Conservation (phyloP, 208 protist species). For the Trypanosoma cruzi region DNA sequence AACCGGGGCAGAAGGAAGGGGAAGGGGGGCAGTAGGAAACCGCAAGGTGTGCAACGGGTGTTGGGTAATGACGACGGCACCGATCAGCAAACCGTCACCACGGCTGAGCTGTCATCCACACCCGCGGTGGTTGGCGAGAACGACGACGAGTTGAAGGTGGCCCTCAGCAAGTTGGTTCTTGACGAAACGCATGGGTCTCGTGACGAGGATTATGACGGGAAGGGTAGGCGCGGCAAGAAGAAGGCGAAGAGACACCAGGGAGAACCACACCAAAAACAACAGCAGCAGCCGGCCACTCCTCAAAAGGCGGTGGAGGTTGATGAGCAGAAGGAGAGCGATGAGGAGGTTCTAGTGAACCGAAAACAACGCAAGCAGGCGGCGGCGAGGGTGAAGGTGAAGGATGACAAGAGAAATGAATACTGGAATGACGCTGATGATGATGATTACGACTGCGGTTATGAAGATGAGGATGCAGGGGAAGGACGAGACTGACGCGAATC, state of each 20-base stretch:
- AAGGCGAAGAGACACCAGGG: conserved; percentile 24
- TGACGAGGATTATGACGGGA: conserved; percentile 25
- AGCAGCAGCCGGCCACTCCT: conserved; percentile 21
- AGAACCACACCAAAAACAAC: conserved; percentile 34
- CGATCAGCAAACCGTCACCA: neutral
- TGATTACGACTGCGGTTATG: conserved; percentile 46
- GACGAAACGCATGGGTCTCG: conserved; percentile 9
- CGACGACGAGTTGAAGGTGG: conserved; percentile 23
- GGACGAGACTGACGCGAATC: neutral
- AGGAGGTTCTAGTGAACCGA: conserved; percentile 75
- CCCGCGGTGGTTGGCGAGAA: conserved; percentile 26
- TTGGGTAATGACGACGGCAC: neutral
- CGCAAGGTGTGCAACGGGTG: neutral
- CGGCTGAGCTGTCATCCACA: neutral
- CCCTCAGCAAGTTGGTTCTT: conserved; percentile 22
- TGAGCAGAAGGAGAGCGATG: conserved; percentile 56
- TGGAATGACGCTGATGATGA: conserved; percentile 27
- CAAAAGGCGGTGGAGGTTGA: conserved; percentile 34
- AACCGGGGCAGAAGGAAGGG: neutral
- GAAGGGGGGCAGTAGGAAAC: conserved; percentile 25
- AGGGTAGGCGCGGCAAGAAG: conserved; percentile 28
- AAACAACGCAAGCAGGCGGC: conserved; percentile 71
- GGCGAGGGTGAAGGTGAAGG: conserved; percentile 39
- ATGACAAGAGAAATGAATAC: conserved; percentile 27
- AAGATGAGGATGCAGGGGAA: conserved; percentile 26